These are phyloP conservation scores for Aureobasidium melanogenum DNA, from an alignment of 2,329 filamentous ascomycete genomes.

Conservation along the genomic window DNA sequence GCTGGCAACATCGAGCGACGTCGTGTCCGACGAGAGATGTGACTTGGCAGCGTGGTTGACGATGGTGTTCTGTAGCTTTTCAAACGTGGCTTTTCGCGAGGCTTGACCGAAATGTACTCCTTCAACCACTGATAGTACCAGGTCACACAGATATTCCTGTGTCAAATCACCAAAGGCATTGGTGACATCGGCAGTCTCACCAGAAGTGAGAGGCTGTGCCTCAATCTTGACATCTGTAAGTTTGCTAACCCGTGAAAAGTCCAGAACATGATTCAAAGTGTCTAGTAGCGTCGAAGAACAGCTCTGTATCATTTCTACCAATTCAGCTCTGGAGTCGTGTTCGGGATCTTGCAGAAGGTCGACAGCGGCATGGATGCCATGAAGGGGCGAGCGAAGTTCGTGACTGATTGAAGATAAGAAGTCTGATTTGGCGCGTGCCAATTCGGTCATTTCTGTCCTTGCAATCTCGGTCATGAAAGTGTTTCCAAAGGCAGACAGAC, in stretches of 20 bases:
- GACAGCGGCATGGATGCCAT: constrained; percentile 20
- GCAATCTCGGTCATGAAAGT: constrained; percentile 50
- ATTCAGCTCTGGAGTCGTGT: constrained; percentile 27
- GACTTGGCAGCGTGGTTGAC: background rate
- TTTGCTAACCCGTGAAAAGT: constrained; percentile 15
- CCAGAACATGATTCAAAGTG: constrained; percentile 22
- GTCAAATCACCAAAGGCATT: background rate
- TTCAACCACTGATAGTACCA: background rate
- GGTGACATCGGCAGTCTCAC: background rate
- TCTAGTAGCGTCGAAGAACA: constrained; percentile 39
- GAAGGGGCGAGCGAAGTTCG: constrained; percentile 25
- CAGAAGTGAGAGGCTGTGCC: background rate
- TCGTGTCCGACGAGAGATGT: background rate
- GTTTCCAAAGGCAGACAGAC: constrained; percentile 39
- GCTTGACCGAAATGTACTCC: constrained; percentile 4
- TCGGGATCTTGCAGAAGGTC: constrained; percentile 36
- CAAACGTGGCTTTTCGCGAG: background rate
- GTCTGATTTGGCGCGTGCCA: constrained; percentile 29
- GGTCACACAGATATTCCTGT: background rate
- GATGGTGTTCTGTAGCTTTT: background rate
- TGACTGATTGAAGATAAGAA: constrained; percentile 34
- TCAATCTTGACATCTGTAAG: background rate
- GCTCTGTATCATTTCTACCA: constrained; percentile 36
- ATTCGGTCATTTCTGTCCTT: constrained; percentile 37
- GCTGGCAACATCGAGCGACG: background rate